Conservation (phyloP, 192 early-diverging fungal species). For the Dissophora globulifera region DNA sequence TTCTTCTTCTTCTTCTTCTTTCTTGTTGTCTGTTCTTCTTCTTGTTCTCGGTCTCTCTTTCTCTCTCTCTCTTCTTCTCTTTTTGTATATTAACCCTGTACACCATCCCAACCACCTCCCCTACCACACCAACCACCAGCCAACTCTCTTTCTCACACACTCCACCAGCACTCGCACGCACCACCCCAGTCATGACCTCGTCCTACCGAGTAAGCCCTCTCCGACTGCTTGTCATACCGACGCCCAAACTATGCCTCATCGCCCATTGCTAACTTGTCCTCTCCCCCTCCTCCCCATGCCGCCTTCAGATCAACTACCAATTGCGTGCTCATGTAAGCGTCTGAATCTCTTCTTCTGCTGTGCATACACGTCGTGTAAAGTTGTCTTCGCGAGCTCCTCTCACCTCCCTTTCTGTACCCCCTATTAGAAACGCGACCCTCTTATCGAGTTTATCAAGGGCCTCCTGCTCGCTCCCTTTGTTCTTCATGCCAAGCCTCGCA, state of each 20-base stretch:
- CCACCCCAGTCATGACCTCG: conserved; percentile 47
- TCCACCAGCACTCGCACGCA: not conserved
- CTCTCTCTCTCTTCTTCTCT: conserved; percentile 11
- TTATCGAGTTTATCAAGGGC: conserved; percentile 94
- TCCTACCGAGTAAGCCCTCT: conserved; percentile 53
- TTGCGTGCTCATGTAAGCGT: conserved; percentile 55
- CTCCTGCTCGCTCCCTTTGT: conserved; percentile 89
- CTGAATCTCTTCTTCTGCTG: too few relatives aligned
- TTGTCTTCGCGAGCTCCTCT: too few relatives aligned
- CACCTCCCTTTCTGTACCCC: not conserved
- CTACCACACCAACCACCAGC: not conserved
- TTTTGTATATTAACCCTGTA: conserved; percentile 19
- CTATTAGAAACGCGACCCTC: conserved; percentile 86
- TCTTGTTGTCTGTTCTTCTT: conserved; percentile 12
- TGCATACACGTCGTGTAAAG: too few relatives aligned
- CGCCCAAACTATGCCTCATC: not conserved
- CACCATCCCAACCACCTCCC: conserved; percentile 11
- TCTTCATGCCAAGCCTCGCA: conserved; percentile 72
- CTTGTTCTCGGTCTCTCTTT: conserved; percentile 19
- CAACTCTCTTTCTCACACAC: not conserved
- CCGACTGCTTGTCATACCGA: not conserved
- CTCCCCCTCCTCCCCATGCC: not conserved
- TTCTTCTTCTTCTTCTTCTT: conserved; percentile 18
- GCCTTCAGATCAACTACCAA: conserved; percentile 56
- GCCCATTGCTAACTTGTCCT: not conserved